These are phyloP conservation scores for Chaetomium sp. DNA, from an alignment of 2,329 filamentous ascomycete species.

Conservation along the genomic window DNA sequence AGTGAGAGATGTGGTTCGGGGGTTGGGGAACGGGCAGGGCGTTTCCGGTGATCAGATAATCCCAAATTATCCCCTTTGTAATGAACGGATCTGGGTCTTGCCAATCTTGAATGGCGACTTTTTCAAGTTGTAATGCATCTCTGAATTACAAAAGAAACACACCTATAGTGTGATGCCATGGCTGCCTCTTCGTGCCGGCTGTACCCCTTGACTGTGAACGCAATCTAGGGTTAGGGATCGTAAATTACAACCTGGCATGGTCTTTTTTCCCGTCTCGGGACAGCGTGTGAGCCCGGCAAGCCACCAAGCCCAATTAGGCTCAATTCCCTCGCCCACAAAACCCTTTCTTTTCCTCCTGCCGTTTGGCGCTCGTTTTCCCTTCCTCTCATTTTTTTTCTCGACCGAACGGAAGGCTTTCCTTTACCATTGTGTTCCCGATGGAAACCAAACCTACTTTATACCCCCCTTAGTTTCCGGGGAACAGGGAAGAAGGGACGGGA, in stretches of 20 bases:
- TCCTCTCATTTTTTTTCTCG: neutral
- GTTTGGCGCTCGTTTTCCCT: neutral
- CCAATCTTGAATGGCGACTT: neutral
- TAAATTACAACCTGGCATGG: neutral
- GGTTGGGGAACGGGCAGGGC: neutral
- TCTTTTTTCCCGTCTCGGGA: neutral
- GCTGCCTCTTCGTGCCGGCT: too few relatives aligned
- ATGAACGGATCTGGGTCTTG: conserved; percentile 2
- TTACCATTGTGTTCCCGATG: neutral
- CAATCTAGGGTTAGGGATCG: neutral
- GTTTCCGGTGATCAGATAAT: conserved; percentile 3
- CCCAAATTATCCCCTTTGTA: conserved; percentile 11
- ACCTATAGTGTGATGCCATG: neutral
- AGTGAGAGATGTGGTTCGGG: neutral
- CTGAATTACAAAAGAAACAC: neutral
- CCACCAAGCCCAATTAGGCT: conserved; percentile 4
- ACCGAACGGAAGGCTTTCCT: neutral
- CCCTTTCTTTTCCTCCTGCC: neutral
- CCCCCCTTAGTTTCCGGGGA: neutral
- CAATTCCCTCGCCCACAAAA: conserved; percentile 12
- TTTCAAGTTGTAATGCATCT: conserved; percentile 8
- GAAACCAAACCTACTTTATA: too few relatives aligned
- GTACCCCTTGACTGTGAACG: too few relatives aligned
- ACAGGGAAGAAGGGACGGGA: neutral
- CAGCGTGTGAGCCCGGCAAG: neutral